Conservation (phyloP, 2,329 filamentous ascomycete genomes). For the Diaporthe vaccinii region DNA sequence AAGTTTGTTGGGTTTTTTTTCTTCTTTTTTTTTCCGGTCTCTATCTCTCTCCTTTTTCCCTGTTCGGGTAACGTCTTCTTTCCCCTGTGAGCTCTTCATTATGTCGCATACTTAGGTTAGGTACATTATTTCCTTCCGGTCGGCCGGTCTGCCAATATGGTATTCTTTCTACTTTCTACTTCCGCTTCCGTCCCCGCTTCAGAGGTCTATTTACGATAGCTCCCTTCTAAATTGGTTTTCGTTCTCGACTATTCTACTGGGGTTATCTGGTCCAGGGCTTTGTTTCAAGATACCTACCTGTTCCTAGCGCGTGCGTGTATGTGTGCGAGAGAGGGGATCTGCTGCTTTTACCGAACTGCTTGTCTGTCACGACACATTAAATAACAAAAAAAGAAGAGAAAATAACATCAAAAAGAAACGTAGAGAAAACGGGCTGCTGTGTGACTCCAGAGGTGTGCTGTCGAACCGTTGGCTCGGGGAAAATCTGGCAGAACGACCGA, state of each 20-base stretch:
- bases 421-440: conserved; percentile 19
- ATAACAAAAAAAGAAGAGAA: conserved; percentile 23
- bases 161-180: not conserved
- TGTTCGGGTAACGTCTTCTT: conserved; percentile 22
- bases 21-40: not conserved
- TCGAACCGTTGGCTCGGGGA: conserved; percentile 23
- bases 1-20: conserved; percentile 21
- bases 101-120: conserved; percentile 31
- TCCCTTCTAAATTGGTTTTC: conserved; percentile 16
- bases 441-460: conserved; percentile 4
- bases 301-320: conserved; percentile 20
- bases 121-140: conserved; percentile 27
- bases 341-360: not conserved
- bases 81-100: conserved; percentile 6
- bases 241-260: not conserved
- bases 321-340: conserved; percentile 8
- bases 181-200: conserved; percentile 4
- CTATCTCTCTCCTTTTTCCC: not conserved
- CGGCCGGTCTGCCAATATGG: conserved; percentile 31
- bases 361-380: conserved; percentile 12
- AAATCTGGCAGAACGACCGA: conserved; percentile 16
- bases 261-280: conserved; percentile 12
- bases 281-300: conserved; percentile 31
- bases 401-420: conserved; percentile 19
- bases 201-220: conserved; percentile 22